These are phyloP conservation scores for Penicillium argentinense DNA, from an alignment of 495 filamentous ascomycete genomes.

Conservation along the genomic window DNA sequence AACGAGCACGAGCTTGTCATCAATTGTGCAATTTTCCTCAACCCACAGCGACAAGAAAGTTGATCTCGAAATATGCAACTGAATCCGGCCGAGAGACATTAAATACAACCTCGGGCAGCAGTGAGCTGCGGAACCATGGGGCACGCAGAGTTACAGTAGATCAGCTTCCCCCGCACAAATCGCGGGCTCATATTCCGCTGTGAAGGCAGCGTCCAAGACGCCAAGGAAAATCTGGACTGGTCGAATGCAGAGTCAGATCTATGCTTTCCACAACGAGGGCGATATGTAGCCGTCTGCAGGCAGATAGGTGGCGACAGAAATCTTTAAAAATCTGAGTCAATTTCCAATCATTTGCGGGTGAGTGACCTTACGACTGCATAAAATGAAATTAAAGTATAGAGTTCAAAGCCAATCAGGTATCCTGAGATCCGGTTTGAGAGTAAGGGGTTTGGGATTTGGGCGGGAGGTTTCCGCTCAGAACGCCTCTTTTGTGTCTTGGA, in stretches of 20 bases:
- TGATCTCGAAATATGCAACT: neutral
- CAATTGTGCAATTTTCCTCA: neutral
- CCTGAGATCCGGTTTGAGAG: neutral
- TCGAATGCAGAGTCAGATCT: neutral
- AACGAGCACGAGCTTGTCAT: neutral
- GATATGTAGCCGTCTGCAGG: neutral
- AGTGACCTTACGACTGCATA: neutral
- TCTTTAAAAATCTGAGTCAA: neutral
- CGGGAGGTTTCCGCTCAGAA: no score
- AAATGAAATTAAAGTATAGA: neutral
- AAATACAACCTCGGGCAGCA: neutral
- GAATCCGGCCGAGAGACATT: neutral
- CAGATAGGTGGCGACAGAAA: neutral
- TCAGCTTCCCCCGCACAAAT: conserved; percentile 7
- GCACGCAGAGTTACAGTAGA: neutral
- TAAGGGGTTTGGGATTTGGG: no score
- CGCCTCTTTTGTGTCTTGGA: no score
- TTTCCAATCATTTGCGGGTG: neutral
- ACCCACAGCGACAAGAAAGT: no score
- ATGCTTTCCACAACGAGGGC: neutral
- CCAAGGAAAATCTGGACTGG: conserved; percentile 5
- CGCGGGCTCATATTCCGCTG: conserved; percentile 4
- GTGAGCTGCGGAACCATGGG: neutral
- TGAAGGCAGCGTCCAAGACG: conserved; percentile 6
- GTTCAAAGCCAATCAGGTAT: neutral